Conservation (phyloP, 352 stramenopile genomes). For the Pythium apleroticum region DNA sequence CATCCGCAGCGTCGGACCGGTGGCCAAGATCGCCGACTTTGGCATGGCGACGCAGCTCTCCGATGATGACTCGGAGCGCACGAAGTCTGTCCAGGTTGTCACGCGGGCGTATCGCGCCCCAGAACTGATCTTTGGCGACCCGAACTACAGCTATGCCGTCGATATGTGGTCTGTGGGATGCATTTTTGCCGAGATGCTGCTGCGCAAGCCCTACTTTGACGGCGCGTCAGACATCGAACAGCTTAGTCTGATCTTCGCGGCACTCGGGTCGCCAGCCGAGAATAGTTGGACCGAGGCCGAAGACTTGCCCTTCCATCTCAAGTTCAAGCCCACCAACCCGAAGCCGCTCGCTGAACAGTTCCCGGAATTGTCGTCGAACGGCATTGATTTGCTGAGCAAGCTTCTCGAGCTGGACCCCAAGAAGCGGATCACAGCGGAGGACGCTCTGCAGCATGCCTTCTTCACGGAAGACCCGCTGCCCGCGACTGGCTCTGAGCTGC, state of each 20-base stretch:
- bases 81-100: slow-evolving; percentile 70
- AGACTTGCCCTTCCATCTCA: slow-evolving; percentile 66
- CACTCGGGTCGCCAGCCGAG: slow-evolving; percentile 60
- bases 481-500: slow-evolving; percentile 1
- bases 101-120: slow-evolving; percentile 71
- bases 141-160: slow-evolving; percentile 55
- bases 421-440: slow-evolving; percentile 51
- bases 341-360: slow-evolving; percentile 59
- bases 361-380: slow-evolving; percentile 43
- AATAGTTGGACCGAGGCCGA: slow-evolving; percentile 56
- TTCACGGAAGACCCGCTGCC: slow-evolving; percentile 50
- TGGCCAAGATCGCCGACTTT: slow-evolving; percentile 82
- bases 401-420: slow-evolving; percentile 59
- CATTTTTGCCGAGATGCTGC: slow-evolving; percentile 77
- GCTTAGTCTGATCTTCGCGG: slow-evolving; percentile 69
- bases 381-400: slow-evolving; percentile 52
- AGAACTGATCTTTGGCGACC: slow-evolving; percentile 77
- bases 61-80: slow-evolving; percentile 17
- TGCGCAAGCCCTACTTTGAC: slow-evolving; percentile 59
- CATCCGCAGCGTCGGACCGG: slow-evolving; percentile 38
- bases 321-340: slow-evolving; percentile 71
- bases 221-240: slow-evolving; percentile 80
- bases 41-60: slow-evolving; percentile 60
- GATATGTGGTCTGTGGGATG: slow-evolving; percentile 83
- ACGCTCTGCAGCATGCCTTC: slow-evolving; percentile 62